Evolutionary conservation across 352 stramenopile genomes (phyloP), one percentile per base, ranked within the genome.

Genomic region (Discostella stelligera): DNA sequence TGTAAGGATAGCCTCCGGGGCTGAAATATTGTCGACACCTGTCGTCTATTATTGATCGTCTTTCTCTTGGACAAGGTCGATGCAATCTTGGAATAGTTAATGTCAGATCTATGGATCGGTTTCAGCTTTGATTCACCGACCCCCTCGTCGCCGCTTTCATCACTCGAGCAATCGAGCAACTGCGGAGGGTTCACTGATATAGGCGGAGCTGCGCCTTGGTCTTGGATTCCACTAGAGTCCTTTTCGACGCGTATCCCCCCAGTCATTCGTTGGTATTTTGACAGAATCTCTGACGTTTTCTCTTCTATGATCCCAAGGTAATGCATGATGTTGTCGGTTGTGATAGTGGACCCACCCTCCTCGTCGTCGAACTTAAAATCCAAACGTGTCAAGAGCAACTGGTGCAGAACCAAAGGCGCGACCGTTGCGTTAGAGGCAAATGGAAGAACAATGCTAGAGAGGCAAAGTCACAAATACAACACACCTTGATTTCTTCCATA

Each of bases 261-360:
- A 32, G 30, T 60, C 11, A 89, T 77, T 10, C 80, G 83, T 16
- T 89, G 86, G 79, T 96, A 97, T 53, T 95, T 88, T 39, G 96
- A 93, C 56, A 98, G 74, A 37, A 98, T 93, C 56, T 96, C 92
- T 77, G 97, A 97, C 4, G 94, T 95, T 70, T 94, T 94, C 68
- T 98, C 92, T 82, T 98, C 96, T 46, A 98, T 96, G 59, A 97
- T 93, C 11, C 95, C 95, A 5, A 98, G 86, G 74, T 97, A 98
- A 52, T 95, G 92, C 83, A 98, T 95, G 84, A 98, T 91, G 74
- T 98, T 98, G 65, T 94, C 92, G 59, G 98, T 96, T 0, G 95
- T 98, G 32, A 98, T 90, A 11, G 94, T 68, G 76, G 96, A 91
- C 63, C 96, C 94, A 66, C 93, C 85, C 59, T 74, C 60, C 46